phyloP scores from a whole-genome alignment of 1,284 basidiomycete genomes.

The Leccinum fallax region DNA sequence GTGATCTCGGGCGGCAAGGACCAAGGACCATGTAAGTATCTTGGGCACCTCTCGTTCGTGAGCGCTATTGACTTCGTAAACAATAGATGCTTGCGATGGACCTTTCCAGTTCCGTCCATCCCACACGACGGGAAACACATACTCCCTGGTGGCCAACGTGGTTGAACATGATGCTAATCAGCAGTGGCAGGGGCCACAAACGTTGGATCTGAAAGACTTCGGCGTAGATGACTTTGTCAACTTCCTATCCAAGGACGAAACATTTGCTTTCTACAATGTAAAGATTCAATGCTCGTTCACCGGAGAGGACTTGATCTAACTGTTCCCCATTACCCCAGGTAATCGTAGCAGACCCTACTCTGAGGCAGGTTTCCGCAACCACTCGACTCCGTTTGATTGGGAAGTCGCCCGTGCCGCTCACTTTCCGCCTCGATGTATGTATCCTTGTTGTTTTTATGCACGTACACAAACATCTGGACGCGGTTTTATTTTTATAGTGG shows the following conservation, averaged over 20 bases:
- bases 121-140: not conserved
- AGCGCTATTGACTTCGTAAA: not conserved
- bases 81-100: constrained; percentile 6
- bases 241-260: constrained; percentile 6
- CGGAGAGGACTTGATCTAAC: not conserved
- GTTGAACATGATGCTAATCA: not conserved
- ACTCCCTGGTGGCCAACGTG: constrained; percentile 16
- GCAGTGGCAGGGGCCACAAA: not conserved
- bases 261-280: constrained; percentile 15
- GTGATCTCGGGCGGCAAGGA: not conserved
- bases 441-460: not conserved
- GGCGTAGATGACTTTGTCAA: constrained; percentile 2
- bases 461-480: not conserved
- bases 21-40: constrained; percentile 8
- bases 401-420: not conserved
- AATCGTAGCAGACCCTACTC: constrained; percentile 15
- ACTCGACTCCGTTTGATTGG: constrained; percentile 16
- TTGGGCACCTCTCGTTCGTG: not conserved
- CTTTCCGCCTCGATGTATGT: constrained; percentile 3
- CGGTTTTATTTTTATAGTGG: constrained; percentile 4
- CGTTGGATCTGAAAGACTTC: not conserved
- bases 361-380: constrained; percentile 5
- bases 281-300: not conserved
- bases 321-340: constrained; percentile 1
- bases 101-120: constrained; percentile 14